These are phyloP conservation scores for Candida succiphila DNA, from an alignment of 805 yeast genomes.

Conservation along the genomic window DNA sequence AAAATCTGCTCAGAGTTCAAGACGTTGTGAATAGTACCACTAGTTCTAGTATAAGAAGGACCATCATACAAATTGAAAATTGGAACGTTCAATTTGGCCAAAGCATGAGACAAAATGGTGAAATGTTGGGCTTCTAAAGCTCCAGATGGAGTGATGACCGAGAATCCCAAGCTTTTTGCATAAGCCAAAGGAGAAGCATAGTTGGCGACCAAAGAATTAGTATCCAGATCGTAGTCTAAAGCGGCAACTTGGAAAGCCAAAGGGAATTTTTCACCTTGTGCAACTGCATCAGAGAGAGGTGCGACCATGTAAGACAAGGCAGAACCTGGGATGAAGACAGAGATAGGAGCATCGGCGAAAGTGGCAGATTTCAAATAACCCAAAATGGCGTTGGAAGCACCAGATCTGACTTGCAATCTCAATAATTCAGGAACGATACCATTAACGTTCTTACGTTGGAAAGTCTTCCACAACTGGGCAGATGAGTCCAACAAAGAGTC, in stretches of 20 bases:
- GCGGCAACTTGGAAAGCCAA: constrained; percentile 70
- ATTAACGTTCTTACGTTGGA: constrained; percentile 38
- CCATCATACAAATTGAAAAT: constrained; percentile 78
- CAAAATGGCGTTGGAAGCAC: constrained; percentile 71
- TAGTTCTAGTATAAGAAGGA: constrained; percentile 45
- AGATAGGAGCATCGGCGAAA: constrained; percentile 11
- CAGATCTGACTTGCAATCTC: constrained; percentile 64
- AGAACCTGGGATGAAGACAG: constrained; percentile 53
- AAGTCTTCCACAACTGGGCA: constrained; percentile 48
- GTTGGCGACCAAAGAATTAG: constrained; percentile 50
- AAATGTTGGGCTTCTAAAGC: constrained; percentile 58
- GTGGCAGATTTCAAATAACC: constrained; percentile 43
- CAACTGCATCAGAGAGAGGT: constrained; percentile 30
- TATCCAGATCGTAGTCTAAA: constrained; percentile 50
- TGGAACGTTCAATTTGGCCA: constrained; percentile 55
- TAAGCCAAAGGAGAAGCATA: constrained; percentile 49
- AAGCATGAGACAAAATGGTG: constrained; percentile 51
- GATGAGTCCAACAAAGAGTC: constrained; percentile 51
- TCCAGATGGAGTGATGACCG: constrained; percentile 60
- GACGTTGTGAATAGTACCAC: constrained; percentile 34
- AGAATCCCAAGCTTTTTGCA: constrained; percentile 54
- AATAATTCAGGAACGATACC: constrained; percentile 54
- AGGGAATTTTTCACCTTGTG: constrained; percentile 31
- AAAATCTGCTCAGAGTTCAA: constrained; percentile 33
- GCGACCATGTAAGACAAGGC: constrained; percentile 64